phyloP scores from a whole-genome alignment of 1,284 basidiomycete species.

The Ganoderma resinaceum region DNA sequence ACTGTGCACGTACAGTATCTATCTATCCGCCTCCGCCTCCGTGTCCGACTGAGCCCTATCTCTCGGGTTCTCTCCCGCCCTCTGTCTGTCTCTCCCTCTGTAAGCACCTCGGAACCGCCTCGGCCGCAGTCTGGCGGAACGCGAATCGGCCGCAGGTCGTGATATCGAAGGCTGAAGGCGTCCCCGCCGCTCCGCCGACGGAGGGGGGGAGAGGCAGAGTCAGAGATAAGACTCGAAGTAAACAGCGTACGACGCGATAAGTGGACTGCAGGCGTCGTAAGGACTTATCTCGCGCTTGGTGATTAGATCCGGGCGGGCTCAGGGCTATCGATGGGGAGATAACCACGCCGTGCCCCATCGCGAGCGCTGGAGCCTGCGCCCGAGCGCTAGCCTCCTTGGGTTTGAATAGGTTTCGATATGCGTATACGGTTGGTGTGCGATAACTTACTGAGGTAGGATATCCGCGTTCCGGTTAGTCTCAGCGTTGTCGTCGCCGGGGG shows the following conservation, averaged over 20 bases:
- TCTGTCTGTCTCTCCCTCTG: not conserved
- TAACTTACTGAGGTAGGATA: too few species aligned
- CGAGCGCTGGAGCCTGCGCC: not conserved
- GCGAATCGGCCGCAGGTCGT: not conserved
- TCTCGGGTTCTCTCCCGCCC: too few species aligned
- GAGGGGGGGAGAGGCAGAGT: too few species aligned
- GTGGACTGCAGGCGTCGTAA: not conserved
- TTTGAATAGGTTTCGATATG: not conserved
- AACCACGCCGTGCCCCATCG: not conserved
- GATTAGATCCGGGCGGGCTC: conserved; percentile 4
- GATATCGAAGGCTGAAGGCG: not conserved
- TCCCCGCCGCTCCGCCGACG: not conserved
- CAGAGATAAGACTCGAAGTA: not conserved
- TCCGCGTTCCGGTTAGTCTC: not conserved
- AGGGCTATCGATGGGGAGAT: conserved; percentile 9
- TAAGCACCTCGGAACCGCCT: not conserved
- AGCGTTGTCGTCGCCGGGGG: not conserved
- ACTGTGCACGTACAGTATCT: too few species aligned
- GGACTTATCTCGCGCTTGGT: not conserved
- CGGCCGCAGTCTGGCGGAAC: not conserved
- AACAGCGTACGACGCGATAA: not conserved
- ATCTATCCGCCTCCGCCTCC: not conserved
- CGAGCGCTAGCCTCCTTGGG: not conserved
- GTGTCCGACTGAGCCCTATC: too few species aligned
- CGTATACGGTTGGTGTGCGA: too few species aligned